A percentile compares a stretch with the other conserved stretches of the same genome.
Conservation (phyloP, 2,329 filamentous ascomycete species). For the Oidium heveae region DNA sequence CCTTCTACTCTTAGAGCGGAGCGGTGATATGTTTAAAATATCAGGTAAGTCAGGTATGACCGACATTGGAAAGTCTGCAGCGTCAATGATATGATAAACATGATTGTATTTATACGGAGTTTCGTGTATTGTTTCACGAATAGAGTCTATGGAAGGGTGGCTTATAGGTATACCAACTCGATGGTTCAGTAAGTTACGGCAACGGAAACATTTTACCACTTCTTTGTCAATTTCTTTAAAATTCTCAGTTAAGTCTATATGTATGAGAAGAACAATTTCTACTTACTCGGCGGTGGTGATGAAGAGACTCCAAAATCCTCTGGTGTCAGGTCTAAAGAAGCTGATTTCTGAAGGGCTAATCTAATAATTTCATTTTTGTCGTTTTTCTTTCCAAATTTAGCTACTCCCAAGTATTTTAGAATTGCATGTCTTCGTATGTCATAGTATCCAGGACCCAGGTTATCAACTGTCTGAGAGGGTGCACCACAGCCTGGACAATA, state of each 20-base stretch:
- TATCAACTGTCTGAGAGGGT: constrained; percentile 28
- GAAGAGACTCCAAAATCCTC: no score
- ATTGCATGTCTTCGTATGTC: constrained; percentile 25
- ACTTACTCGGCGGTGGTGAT: not conserved
- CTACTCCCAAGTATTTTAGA: constrained; percentile 19
- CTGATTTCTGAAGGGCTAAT: constrained; percentile 9
- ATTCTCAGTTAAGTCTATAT: not conserved
- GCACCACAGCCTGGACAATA: constrained; percentile 41
- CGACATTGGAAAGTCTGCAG: constrained; percentile 91
- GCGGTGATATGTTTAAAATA: constrained; percentile 42
- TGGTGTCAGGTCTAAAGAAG: not conserved
- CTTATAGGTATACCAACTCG: constrained; percentile 43
- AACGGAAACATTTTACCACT: constrained; percentile 56
- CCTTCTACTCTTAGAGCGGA: constrained; percentile 60
- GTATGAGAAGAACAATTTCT: not conserved
- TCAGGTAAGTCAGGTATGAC: constrained; percentile 52
- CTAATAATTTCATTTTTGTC: constrained; percentile 23
- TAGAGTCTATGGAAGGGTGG: constrained; percentile 57
- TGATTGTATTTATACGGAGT: constrained; percentile 81
- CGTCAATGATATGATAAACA: constrained; percentile 85
- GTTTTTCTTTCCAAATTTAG: not conserved
- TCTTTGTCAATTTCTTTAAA: constrained; percentile 4
- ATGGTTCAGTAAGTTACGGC: constrained; percentile 61
- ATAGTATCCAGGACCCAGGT: constrained; percentile 30
- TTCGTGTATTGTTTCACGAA: constrained; percentile 64